Conservation (phyloP, 805 yeast species). For the Maudiozyma saulgeensis region DNA sequence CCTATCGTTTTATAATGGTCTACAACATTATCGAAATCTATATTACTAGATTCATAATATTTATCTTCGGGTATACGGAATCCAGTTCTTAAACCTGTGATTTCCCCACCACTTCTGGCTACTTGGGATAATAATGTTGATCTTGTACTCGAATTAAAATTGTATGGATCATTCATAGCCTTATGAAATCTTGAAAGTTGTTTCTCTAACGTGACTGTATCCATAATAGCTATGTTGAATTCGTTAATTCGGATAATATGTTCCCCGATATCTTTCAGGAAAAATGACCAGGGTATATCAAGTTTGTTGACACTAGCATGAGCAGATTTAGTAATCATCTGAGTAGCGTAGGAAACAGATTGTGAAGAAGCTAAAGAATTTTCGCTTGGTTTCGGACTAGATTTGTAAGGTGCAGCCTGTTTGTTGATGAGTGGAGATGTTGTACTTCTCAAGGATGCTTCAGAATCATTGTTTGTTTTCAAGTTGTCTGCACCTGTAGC, state of each 20-base stretch:
- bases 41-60: slow-evolving; percentile 18
- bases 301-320: slow-evolving; percentile 32
- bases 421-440: neutral
- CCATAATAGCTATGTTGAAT: slow-evolving; percentile 36
- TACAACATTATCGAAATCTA: slow-evolving; percentile 13
- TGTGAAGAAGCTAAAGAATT: neutral
- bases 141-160: slow-evolving; percentile 14
- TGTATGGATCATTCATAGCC: slow-evolving; percentile 39
- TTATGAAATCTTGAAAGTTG: slow-evolving; percentile 39
- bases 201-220: slow-evolving; percentile 45
- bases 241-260: slow-evolving; percentile 51
- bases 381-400: neutral
- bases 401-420: neutral
- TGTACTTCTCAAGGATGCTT: neutral
- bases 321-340: neutral
- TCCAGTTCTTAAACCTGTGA: slow-evolving; percentile 33
- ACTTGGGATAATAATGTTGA: slow-evolving; percentile 36
- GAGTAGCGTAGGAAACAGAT: neutral
- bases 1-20: slow-evolving; percentile 11
- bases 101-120: slow-evolving; percentile 37
- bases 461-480: neutral
- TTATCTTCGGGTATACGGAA: slow-evolving; percentile 23
- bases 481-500: neutral
- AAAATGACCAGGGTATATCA: slow-evolving; percentile 52
- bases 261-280: slow-evolving; percentile 47